Conservation (phyloP, 768 basidiomycete species). For the Tulasnella sp. region DNA sequence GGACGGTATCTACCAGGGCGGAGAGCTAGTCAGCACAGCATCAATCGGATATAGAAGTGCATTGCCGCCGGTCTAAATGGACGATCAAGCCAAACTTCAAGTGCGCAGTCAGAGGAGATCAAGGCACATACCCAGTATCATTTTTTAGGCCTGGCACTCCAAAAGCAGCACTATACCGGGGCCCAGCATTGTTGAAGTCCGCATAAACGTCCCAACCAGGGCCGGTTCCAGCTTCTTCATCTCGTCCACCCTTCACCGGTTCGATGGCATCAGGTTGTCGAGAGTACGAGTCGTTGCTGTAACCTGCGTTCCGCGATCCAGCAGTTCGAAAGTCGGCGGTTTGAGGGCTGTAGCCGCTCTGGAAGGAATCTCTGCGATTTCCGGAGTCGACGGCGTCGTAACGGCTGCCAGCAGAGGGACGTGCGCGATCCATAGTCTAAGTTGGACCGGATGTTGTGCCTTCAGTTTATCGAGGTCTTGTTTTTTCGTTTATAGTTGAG, state of each 20-base stretch:
- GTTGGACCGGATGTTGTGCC: background rate
- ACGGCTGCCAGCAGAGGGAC: conserved; percentile 14
- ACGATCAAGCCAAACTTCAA: background rate
- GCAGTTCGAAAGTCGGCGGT: background rate
- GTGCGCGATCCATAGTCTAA: background rate
- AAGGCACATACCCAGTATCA: conserved; percentile 37
- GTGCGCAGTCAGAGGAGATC: background rate
- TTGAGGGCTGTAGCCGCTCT: conserved; percentile 5
- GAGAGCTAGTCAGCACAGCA: conserved; percentile 42
- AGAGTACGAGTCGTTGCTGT: conserved; percentile 17
- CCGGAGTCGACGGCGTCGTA: background rate
- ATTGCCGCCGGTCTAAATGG: background rate
- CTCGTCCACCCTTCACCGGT: conserved; percentile 27
- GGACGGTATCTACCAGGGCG: conserved; percentile 37
- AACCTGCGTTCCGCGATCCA: background rate
- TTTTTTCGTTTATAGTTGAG: background rate
- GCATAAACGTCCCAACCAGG: conserved; percentile 79
- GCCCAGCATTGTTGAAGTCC: conserved; percentile 87
- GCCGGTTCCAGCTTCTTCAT: conserved; percentile 65
- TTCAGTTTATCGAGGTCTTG: background rate
- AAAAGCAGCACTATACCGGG: conserved; percentile 70
- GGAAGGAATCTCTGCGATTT: background rate
- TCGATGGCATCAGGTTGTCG: conserved; percentile 28
- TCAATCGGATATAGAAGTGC: background rate
- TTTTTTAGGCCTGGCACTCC: conserved; percentile 48